Conservation (phyloP, 139 green algal species). For the Coelastrella sp. region DNA sequence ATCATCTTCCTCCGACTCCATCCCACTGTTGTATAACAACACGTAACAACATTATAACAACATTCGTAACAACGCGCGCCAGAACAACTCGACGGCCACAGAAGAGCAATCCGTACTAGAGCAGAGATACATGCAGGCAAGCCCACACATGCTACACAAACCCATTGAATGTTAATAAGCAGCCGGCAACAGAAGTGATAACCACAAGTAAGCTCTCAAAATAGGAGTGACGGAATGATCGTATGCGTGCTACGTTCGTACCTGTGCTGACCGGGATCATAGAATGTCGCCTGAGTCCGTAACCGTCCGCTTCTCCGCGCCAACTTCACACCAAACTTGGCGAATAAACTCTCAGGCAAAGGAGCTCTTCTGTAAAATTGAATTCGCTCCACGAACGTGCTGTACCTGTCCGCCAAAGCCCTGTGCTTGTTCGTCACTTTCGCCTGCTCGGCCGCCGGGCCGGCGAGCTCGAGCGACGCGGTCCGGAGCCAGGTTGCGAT, state of each 20-base stretch:
- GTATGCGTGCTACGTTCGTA: neutral
- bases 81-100: no score
- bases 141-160: no score
- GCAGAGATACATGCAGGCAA: no score
- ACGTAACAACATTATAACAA: neutral
- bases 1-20: neutral
- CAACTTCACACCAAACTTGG: neutral
- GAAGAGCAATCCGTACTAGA: no score
- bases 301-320: constrained; percentile 6
- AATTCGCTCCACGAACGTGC: neutral
- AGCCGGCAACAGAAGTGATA: neutral
- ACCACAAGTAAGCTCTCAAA: neutral
- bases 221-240: neutral
- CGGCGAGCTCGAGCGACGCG: constrained; percentile 3
- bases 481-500: neutral
- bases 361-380: neutral
- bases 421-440: neutral
- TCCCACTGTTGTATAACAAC: neutral
- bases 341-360: constrained; percentile 19
- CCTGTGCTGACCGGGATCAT: neutral
- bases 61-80: no score
- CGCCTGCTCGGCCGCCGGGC: neutral
- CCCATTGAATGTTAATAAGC: no score
- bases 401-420: neutral
- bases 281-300: constrained; percentile 3